Evolutionary conservation across 225 moss, liverwort and hornwort species (phyloP), one percentile per base, ranked within the genome.

Genomic region (Physcomitrellopsis africana): DNA sequence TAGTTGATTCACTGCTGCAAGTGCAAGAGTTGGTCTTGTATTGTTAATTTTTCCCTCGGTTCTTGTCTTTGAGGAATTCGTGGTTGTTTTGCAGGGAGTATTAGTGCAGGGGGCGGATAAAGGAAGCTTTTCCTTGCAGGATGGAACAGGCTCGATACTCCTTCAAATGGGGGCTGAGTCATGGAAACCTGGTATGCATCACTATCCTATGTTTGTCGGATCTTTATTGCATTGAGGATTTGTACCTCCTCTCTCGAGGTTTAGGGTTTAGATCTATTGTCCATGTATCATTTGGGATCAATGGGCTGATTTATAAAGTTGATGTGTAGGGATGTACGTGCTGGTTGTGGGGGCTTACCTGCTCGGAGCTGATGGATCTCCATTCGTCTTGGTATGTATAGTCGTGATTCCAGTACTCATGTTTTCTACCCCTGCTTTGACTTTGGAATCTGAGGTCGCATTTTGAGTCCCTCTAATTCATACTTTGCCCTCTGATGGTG

Each of bases 111-210:
- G 83, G 13, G 41, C 78, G 63, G 84, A 90, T 58, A 77, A 84
- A 12, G 80, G 83, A 51, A 86, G 89, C 41, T 80, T 93, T 55
- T 75, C 85, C 51, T 72, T 99, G 75, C 86, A 92, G 73, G 99
- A 99, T 73, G 90, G 88, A 63, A 93, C 93, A 6, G 95, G 82
- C 51, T 89, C 93, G 23, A 82, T 99, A 66, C 87, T 93, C 17
- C 83, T 97, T 42, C 82, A 79, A 65, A 78, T 87, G 67, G 81
- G 87, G 49, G 72, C 72, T 8, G 79, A 89, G 49, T 59, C 75
- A 24, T 89, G 88, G 84, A 84, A 82, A 76, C 75, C 86, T 65
- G 95, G 91, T 87, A 32, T 60, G 44, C 69, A 56, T 53, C 51
- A 18, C 69, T 14, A n/a, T n/a, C 54, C n/a, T 20, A 48, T 58